Base-by-base conservation (phyloP, 2,329 filamentous ascomycete genomes). In the Mycosphaerella arachidis region DNA sequence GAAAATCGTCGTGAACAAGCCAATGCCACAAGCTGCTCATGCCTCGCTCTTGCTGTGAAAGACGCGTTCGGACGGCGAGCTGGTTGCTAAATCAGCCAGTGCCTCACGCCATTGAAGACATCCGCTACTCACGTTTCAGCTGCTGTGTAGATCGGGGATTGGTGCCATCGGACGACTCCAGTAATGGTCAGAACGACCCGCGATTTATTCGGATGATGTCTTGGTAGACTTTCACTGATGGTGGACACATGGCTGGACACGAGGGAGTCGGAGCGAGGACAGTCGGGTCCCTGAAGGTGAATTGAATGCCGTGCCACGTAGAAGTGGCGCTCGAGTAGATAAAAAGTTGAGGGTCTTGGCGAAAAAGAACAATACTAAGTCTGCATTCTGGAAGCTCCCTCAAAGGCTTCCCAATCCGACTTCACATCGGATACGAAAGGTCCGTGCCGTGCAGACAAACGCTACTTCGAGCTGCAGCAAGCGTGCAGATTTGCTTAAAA, bases 361-460 rank as follows among this genome's bases (percentile, higher is more conserved):
- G 55, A 7, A 55, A 58, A 64, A 68, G 70, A 72, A 72, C 68
- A 72, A 72, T 71, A 70, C 64, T 68, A 69, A 63, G 62, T 29
- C 62, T 66, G 37, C 60, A 65, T 66, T 65, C 65, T 58, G 50
- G 60, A 56, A 56, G 40, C 45, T 35, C 48, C 50, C 53, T 53
- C 51, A 48, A 55, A 30, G 53, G 45, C 50, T 58, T 55, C 55
- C 48, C 51, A 53, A 59, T 46, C 53, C 57, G 52, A 58, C 62
- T 56, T 62, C 62, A 61, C 59, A 54, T 60, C 54, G 45, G 51
- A 53, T 60, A 57, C 55, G 31, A 30, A 60, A 59, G 57, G 63
- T 53, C 65, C 63, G 61, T 67, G 61, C 61, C 45, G 20, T 40
- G 16, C 10, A 30, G 37, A 27, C 45, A 46, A 48, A 35, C 53